Base-by-base conservation (phyloP, 139 green algal species). In the Desmodesmus armatus region DNA sequence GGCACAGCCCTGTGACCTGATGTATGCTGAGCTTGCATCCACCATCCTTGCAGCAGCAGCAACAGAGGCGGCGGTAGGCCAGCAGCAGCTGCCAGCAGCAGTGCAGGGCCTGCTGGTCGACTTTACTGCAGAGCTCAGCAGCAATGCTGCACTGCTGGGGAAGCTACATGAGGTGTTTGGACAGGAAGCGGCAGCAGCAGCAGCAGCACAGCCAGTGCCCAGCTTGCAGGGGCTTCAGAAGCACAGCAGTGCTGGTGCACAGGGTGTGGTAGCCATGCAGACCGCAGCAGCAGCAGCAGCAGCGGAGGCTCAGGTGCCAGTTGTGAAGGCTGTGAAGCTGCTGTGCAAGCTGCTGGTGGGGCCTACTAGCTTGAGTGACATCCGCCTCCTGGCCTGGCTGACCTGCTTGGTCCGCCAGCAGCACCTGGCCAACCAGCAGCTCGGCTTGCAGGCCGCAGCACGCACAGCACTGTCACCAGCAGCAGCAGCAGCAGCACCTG, bases 1-100 rank as follows among this genome's bases (percentile, higher is more conserved):
- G 23, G 40, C 43, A 25, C 40, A 40, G 7, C 73, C 73, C 0
- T 69, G 47, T 49, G 73, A 80, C 41, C 37, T 80, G 29, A 80
- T 80, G 73, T 80, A 51, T 51, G 73, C 73, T 51, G 73, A 80
- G 73, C 49, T 80, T 15, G 73, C 73, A 35, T 47, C 73, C 3
- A 80, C 73, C 2, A 80, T 80, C 49, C 37, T 80, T 13, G 66
- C 73, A 25, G 73, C 73, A 49, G 73, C 73, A 11, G 49, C 29
- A 39, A 80, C 73, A 39, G 73, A 80, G 33, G 55, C 73, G 15
- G 33, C 47, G 25, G 73, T 33, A 80, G 73, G 47, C 35, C 4
- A 47, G 7, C 31, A 33, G 0, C n/a, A 80, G 49, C 73, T 80
- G 47, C 73, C 73, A 11, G 25, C 29, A 21, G 49, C 73, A 35